Base-by-base conservation (phyloP, 2,329 filamentous ascomycete genomes). In the Apiospora pterosperma region DNA sequence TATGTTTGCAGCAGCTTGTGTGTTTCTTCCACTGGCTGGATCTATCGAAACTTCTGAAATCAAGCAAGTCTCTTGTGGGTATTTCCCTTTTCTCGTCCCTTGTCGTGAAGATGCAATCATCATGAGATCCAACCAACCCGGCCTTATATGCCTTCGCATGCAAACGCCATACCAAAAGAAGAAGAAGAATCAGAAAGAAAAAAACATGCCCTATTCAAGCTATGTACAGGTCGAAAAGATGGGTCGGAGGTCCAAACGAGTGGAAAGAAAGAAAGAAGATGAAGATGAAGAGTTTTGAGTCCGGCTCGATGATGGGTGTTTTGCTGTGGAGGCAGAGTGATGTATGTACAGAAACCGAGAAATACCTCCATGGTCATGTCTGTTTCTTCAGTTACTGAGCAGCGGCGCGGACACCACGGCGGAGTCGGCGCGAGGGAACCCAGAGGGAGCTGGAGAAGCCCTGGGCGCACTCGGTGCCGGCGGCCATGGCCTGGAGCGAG, bases 381-480 rank as follows among this genome's bases (percentile, higher is more conserved):
- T 23, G 23, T 39, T 36, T 38, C 59, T 41, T 28, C 19, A 28
- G 41, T 61, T 61, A 61, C 59, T 41, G 39, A 34, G 60, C 60
- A 25, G 25, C 28, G 19, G n/a, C 38, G 31, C 38, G 58, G 58
- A 23, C 39, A 38, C 58, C 60, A 41, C 39, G 39, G 60, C 60
- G 60, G 19, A 62, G 60, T n/a, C 28, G 31, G 60, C 39, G 64
- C 28, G 28, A 48, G 36, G 60, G 38, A 19, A 41, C 69, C 73
- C 73, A 76, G 2, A 76, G 68, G 0, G 69, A 72, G 63, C 66
- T 69, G 2, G 68, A 70, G 64, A 73, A 62, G 0, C 76, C 76
- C 23, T 67, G 66, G 8, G 64, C 31, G 63, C 76, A 77, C 64
- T 70, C 74, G 8, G 72, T 74, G 0, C 71, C 71, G 1, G 72